Percentiles rank a stretch among this genome's conserved stretches.
Conservation (phyloP, 352 stramenopile genomes). For the Elongisporangium anandrum region DNA sequence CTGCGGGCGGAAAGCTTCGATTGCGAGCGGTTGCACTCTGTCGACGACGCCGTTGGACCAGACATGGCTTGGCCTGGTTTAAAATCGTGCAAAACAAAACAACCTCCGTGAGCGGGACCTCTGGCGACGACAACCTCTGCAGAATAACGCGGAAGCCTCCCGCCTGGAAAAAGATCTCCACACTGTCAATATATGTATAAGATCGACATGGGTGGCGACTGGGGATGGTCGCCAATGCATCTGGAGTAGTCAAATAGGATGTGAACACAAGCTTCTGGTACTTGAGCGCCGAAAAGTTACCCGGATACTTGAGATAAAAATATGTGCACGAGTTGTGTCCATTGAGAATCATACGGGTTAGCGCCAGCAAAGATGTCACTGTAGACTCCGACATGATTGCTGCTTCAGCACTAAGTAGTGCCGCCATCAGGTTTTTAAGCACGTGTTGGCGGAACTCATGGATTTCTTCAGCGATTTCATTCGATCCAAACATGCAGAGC, state of each 20-base stretch:
- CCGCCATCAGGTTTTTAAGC: slow-evolving; percentile 70
- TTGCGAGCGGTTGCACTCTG: slow-evolving; percentile 19
- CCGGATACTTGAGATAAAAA: slow-evolving; percentile 83
- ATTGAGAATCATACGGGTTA: slow-evolving; percentile 76
- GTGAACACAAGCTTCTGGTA: slow-evolving; percentile 73
- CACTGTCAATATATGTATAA: slow-evolving; percentile 79
- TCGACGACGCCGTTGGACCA: slow-evolving; percentile 40
- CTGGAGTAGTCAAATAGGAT: slow-evolving; percentile 59
- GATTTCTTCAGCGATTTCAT: slow-evolving; percentile 72
- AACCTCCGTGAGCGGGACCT: slow-evolving; percentile 55
- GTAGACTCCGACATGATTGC: slow-evolving; percentile 26
- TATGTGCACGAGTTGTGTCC: slow-evolving; percentile 74
- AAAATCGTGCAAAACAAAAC: slow-evolving; percentile 67
- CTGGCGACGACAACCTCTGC: slow-evolving; percentile 37
- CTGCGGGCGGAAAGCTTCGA: slow-evolving; percentile 8
- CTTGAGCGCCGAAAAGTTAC: slow-evolving; percentile 48
- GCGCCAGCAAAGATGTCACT: slow-evolving; percentile 45
- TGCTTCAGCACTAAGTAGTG: slow-evolving; percentile 38
- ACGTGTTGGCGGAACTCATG: slow-evolving; percentile 77
- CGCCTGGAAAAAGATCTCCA: slow-evolving; percentile 82
- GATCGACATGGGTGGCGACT: slow-evolving; percentile 71
- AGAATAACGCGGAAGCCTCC: slow-evolving; percentile 74
- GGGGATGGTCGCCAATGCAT: slow-evolving; percentile 46
- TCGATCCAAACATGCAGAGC: slow-evolving; percentile 59
- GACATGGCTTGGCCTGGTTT: slow-evolving; percentile 67